Evolutionary conservation across 1,284 basidiomycete genomes (phyloP), one percentile per base, ranked within the genome.

Genomic region (Cutaneotrichosporon sp.): DNA sequence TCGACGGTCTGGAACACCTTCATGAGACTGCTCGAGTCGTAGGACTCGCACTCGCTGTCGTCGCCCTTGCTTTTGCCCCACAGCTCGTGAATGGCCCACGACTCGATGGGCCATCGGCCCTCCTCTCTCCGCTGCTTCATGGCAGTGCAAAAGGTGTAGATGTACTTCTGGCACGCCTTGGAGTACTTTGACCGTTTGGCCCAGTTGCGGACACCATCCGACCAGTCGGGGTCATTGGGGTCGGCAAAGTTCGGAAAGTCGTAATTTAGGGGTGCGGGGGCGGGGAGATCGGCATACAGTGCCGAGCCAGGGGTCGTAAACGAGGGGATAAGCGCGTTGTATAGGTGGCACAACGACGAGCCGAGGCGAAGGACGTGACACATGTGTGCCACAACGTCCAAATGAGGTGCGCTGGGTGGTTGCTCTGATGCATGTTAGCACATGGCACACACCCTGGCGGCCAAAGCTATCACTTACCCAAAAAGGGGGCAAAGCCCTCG

Each of bases 291-390:
- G 54, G 83, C 64, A 43, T 65, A 81, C 8, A 81, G 72, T 50
- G 80, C 75, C 53, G 77, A 70, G 15, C 66, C 58, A 41, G 83
- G 80, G 58, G 80, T 79, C 54, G 82, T 52, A 52, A 76, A 81
- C 10, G 80, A 72, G 53, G 81, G 78, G 26, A 87, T 87, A 54
- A 94, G 84, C 67, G 87, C 84, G 77, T 98, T 96, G 80, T 89
- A 94, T 64, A 98, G 85, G 77, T 87, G 92, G 78, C 91, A 94
- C 59, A 98, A 86, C 35, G 93, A 87, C 33, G 90, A 86, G 57
- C 96, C 94, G 40, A 93, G 83, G 35, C 90, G 86, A 76, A 98
- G 88, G 69, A 88, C 84, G 69, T 93, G 89, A 85, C 92, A 93
- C 46, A 97, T 84, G 74, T 93, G 90, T 39, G 88, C 86, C 64